Conservation (phyloP, 148 eudicot species). For the Spergularia bocconei region DNA sequence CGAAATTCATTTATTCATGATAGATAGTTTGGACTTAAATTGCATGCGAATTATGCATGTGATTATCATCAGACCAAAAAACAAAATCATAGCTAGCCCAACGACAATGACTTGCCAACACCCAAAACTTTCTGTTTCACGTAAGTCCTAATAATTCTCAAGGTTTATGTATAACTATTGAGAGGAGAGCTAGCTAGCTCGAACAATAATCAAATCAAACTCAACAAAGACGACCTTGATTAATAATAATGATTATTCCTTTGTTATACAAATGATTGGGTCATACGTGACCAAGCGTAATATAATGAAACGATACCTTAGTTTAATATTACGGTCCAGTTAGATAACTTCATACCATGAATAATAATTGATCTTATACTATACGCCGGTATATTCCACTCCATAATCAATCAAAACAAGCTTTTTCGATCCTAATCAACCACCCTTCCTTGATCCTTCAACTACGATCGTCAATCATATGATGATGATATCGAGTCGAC, state of each 20-base stretch:
- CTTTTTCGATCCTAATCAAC: neutral
- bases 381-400: neutral
- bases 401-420: neutral
- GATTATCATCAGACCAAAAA: neutral
- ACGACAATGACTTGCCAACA: constrained; percentile 5
- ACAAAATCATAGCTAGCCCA: neutral
- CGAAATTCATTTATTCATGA: too few relatives aligned
- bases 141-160: too few relatives aligned
- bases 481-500: too few relatives aligned
- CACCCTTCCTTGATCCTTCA: too few relatives aligned
- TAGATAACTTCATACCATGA: neutral
- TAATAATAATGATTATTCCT: neutral
- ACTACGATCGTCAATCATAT: too few relatives aligned
- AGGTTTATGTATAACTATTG: neutral
- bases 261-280: neutral
- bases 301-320: neutral
- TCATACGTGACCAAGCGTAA: neutral
- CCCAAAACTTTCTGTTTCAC: constrained; percentile 4
- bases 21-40: too few relatives aligned
- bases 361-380: neutral
- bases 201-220: neutral
- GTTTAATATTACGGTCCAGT: neutral
- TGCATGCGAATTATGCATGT: too few relatives aligned
- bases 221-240: constrained; percentile 10
- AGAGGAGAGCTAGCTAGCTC: neutral